phyloP scores from a whole-genome alignment of 208 protist genomes.

The Endotrypanum monterogeii region DNA sequence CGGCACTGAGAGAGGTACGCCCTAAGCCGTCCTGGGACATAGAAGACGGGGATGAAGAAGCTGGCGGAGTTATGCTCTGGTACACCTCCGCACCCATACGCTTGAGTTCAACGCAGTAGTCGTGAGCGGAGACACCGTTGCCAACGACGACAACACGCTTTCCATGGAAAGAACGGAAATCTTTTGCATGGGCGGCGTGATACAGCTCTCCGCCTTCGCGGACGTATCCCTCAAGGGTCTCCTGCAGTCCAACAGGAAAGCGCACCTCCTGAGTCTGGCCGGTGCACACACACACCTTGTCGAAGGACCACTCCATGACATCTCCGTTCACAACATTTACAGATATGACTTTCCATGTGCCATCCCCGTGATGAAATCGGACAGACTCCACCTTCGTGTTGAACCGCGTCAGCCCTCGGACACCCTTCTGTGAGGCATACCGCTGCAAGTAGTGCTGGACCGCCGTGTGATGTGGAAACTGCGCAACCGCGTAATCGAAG shows the following conservation, averaged over 20 bases:
- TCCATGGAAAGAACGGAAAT: slow-evolving; percentile 70
- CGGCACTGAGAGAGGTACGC: slow-evolving; percentile 4
- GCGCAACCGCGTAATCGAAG: slow-evolving; percentile 81
- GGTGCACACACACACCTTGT: slow-evolving; percentile 86
- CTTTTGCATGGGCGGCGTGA: slow-evolving; percentile 85
- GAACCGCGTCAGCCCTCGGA: slow-evolving; percentile 75
- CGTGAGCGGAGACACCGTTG: slow-evolving; percentile 79
- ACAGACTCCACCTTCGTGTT: slow-evolving; percentile 89
- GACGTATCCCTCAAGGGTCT: slow-evolving; percentile 49
- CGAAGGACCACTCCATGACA: slow-evolving; percentile 89
- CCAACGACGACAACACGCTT: slow-evolving; percentile 85
- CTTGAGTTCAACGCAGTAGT: slow-evolving; percentile 77
- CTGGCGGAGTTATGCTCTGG: slow-evolving; percentile 53
- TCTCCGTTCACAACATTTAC: slow-evolving; percentile 88
- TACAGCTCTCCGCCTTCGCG: slow-evolving; percentile 70
- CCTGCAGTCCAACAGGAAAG: slow-evolving; percentile 53
- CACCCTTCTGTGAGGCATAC: slow-evolving; percentile 69
- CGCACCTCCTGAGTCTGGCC: slow-evolving; percentile 82
- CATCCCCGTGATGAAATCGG: slow-evolving; percentile 44
- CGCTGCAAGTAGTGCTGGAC: slow-evolving; percentile 78
- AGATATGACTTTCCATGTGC: slow-evolving; percentile 80
- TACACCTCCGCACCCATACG: slow-evolving; percentile 69
- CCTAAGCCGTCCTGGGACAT: neutral
- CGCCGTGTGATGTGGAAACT: slow-evolving; percentile 87
- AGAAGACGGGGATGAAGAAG: neutral